Conservation (phyloP, 148 eudicot genomes). For the Silene latifolia region DNA sequence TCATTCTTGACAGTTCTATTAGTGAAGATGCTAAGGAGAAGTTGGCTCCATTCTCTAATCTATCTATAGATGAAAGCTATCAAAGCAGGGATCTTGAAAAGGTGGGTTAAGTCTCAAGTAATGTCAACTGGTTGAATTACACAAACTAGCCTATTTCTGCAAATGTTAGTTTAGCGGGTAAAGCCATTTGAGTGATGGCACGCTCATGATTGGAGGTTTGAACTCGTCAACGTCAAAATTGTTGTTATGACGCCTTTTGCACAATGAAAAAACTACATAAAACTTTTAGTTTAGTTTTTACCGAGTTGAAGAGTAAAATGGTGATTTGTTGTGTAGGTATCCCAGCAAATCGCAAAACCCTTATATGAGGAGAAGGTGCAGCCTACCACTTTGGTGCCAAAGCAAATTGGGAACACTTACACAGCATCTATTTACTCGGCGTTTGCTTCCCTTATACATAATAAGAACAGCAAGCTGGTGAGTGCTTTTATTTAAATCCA, state of each 20-base stretch:
- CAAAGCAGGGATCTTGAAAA: slow-evolving; percentile 97
- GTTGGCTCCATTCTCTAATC: slow-evolving; percentile 68
- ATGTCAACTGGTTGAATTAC: not conserved
- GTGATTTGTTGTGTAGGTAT: slow-evolving; percentile 41
- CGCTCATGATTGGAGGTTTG: no score
- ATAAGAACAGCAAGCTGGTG: slow-evolving; percentile 71
- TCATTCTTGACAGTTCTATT: slow-evolving; percentile 51
- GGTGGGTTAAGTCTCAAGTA: slow-evolving; percentile 36
- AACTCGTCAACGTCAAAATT: no score
- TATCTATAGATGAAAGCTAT: slow-evolving; percentile 77
- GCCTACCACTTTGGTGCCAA: slow-evolving; percentile 84
- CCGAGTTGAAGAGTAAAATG: not conserved
- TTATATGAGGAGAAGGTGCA: slow-evolving; percentile 72
- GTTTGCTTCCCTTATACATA: slow-evolving; percentile 85
- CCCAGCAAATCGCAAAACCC: slow-evolving; percentile 78
- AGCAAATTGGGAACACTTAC: slow-evolving; percentile 97
- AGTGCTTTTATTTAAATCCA: not conserved
- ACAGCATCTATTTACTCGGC: slow-evolving; percentile 96
- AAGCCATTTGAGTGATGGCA: no score
- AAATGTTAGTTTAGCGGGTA: no score
- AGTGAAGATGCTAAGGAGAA: slow-evolving; percentile 74
- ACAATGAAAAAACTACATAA: no score
- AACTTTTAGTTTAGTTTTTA: no score
- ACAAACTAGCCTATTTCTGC: not conserved
- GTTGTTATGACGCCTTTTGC: no score